Conservation (phyloP, 176 grass and related monocot species). For the Oryza brachyantha region DNA sequence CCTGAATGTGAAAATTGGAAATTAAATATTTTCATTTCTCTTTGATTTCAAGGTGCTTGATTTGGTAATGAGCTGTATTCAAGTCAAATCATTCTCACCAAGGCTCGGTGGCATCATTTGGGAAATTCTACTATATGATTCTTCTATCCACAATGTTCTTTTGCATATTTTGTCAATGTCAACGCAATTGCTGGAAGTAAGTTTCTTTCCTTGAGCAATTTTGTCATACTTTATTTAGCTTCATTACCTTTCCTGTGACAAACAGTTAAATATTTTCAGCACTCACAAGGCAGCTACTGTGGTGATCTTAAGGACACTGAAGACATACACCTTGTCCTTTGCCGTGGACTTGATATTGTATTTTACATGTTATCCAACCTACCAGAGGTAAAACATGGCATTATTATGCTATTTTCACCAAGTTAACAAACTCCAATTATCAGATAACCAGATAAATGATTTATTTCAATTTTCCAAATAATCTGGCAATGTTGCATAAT, state of each 20-base stretch:
- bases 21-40: background rate
- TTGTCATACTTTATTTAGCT: slow-evolving; percentile 24
- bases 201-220: slow-evolving; percentile 9
- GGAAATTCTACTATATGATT: slow-evolving; percentile 81
- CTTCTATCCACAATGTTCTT: slow-evolving; percentile 67
- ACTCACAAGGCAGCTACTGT: slow-evolving; percentile 40
- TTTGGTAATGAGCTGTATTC: slow-evolving; percentile 76
- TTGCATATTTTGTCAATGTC: slow-evolving; percentile 55
- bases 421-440: background rate
- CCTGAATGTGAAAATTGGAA: slow-evolving; percentile 14
- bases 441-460: background rate
- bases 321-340: slow-evolving; percentile 61
- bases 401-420: background rate
- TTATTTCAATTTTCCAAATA: background rate
- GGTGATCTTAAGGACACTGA: slow-evolving; percentile 57
- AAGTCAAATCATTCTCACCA: slow-evolving; percentile 41
- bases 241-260: slow-evolving; percentile 32
- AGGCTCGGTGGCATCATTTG: slow-evolving; percentile 59
- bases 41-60: slow-evolving; percentile 62
- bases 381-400: slow-evolving; percentile 55
- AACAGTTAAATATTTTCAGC: slow-evolving; percentile 39
- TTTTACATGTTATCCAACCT: slow-evolving; percentile 49
- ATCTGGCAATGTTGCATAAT: background rate
- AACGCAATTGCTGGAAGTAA: slow-evolving; percentile 61
- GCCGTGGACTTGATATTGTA: slow-evolving; percentile 71